Evolutionary conservation across 1,284 basidiomycete genomes (phyloP).

Genomic region (Apiotrichum montevideense): DNA sequence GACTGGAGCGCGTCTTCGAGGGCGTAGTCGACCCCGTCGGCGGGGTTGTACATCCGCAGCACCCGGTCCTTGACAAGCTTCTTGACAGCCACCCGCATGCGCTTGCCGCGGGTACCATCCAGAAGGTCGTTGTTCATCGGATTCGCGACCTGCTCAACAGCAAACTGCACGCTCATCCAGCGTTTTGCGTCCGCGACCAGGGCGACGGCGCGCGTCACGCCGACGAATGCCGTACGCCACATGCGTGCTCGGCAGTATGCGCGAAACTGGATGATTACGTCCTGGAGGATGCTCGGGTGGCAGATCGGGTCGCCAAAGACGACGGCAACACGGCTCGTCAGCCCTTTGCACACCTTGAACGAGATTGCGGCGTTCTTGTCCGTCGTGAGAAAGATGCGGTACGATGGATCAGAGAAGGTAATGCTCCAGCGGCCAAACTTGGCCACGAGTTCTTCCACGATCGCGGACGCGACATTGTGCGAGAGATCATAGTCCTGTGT

Average conservation of each 20-base stretch:
- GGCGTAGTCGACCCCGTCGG: background rate
- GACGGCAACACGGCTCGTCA: slow-evolving; percentile 2
- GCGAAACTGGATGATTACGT: slow-evolving; percentile 5
- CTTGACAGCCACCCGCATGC: slow-evolving; percentile 4
- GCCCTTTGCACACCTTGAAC: slow-evolving; percentile 5
- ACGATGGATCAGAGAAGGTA: slow-evolving; percentile 12
- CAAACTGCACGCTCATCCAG: slow-evolving; percentile 13
- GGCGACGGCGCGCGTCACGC: slow-evolving; percentile 1
- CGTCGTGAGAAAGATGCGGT: slow-evolving; percentile 10
- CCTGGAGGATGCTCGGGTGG: background rate
- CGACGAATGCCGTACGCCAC: slow-evolving; percentile 11
- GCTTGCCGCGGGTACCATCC: slow-evolving; percentile 6
- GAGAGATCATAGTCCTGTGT: background rate
- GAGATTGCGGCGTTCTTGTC: slow-evolving; percentile 9
- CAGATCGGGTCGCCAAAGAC: slow-evolving; percentile 12
- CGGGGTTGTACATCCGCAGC: slow-evolving; percentile 8
- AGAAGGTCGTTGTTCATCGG: slow-evolving; percentile 9
- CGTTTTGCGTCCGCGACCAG: background rate
- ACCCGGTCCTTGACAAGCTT: slow-evolving; percentile 7
- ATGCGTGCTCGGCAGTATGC: background rate
- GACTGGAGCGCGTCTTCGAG: slow-evolving; percentile 12
- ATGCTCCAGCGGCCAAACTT: slow-evolving; percentile 13
- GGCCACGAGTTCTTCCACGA: slow-evolving; percentile 7
- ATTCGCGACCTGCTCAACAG: slow-evolving; percentile 10
- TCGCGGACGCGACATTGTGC: slow-evolving; percentile 3